A percentile compares a stretch with the other conserved stretches of the same genome.
Conservation (phyloP, 495 filamentous ascomycete species). For the Podospora comata region DNA sequence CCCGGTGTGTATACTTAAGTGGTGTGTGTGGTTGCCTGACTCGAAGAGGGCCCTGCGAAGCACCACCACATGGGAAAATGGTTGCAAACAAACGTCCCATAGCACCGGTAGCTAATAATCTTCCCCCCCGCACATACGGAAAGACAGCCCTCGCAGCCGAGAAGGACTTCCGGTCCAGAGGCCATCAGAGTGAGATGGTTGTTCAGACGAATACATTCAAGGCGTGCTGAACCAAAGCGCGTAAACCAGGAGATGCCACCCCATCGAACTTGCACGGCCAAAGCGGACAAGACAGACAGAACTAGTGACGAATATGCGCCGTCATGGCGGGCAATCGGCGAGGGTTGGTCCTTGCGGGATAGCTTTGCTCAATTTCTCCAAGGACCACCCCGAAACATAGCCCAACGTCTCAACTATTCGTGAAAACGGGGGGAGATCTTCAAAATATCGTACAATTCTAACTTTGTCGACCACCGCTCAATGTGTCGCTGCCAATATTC, state of each 20-base stretch:
- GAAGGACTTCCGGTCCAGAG: too few species aligned
- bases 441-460: background rate
- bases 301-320: background rate
- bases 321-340: background rate
- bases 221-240: too few species aligned
- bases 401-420: background rate
- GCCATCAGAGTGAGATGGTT: too few species aligned
- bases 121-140: too few species aligned
- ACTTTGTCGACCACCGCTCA: background rate
- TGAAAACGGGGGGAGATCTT: background rate
- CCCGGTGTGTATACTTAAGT: too few species aligned
- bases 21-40: background rate
- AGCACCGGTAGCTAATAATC: too few species aligned
- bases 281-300: background rate
- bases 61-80: background rate
- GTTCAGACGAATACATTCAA: too few species aligned
- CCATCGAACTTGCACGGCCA: background rate
- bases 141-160: too few species aligned
- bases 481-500: background rate
- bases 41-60: background rate
- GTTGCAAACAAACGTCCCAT: too few species aligned
- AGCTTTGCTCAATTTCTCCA: background rate
- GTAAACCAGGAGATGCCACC: background rate
- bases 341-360: background rate
- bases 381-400: background rate